These are phyloP conservation scores for Eucalyptus polybractea DNA, from an alignment of 345 rosid genomes.

Conservation along the genomic window DNA sequence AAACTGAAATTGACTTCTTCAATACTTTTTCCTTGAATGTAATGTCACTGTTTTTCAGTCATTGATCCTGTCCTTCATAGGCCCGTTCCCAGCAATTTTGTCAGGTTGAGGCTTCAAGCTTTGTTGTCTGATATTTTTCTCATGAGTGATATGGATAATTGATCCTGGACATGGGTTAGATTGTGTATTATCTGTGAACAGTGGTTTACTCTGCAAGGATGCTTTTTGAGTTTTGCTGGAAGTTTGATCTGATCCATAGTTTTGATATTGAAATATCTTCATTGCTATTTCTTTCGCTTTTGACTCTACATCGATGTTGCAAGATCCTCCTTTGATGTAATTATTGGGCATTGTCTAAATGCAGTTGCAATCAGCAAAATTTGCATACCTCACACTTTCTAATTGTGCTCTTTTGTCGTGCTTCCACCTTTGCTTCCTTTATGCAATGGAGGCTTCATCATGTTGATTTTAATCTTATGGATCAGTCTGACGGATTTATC, in stretches of 20 bases:
- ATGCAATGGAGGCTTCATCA: background rate
- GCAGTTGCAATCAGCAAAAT: background rate
- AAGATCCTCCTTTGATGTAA: background rate
- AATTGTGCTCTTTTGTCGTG: background rate
- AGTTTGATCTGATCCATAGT: background rate
- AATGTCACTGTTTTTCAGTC: background rate
- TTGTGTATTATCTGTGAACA: background rate
- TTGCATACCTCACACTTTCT: background rate
- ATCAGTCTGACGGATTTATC: background rate
- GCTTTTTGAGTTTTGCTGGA: background rate
- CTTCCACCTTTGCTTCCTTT: background rate
- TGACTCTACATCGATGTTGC: background rate
- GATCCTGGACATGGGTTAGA: background rate
- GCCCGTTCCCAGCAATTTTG: background rate
- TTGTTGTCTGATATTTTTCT: background rate
- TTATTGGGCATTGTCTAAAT: background rate
- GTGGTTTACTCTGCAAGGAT: background rate
- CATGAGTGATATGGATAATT: background rate
- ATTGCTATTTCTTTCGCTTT: background rate
- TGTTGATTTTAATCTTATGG: background rate
- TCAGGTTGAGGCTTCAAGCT: background rate
- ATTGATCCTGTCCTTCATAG: background rate
- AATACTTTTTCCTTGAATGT: background rate
- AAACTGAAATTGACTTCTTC: background rate
- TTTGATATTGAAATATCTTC: background rate